Evolutionary conservation across 352 stramenopile species (phyloP).

Genomic region (Albugo candida): DNA sequence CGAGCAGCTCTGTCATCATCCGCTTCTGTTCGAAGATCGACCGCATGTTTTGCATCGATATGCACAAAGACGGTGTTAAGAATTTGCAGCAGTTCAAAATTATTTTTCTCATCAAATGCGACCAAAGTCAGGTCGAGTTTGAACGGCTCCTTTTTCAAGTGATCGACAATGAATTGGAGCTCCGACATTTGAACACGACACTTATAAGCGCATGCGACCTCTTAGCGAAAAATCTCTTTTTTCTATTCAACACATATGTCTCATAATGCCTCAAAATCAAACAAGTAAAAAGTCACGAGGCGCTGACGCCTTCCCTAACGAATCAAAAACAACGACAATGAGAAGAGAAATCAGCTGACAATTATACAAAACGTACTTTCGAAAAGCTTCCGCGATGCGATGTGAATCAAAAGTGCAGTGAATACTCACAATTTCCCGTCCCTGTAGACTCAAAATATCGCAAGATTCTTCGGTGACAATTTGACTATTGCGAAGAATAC

Average conservation of each 20-base stretch:
- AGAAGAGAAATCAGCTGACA: not conserved
- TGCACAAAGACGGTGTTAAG: slow-evolving; percentile 84
- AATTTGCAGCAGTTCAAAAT: slow-evolving; percentile 85
- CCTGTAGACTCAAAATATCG: slow-evolving; percentile 62
- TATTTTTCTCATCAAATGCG: slow-evolving; percentile 88
- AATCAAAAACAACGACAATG: not conserved
- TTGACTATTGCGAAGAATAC: slow-evolving; percentile 73
- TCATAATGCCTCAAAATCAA: not conserved
- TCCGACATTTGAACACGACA: slow-evolving; percentile 52
- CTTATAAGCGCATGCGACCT: no score
- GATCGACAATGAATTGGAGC: slow-evolving; percentile 83
- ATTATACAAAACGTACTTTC: slow-evolving; percentile 34
- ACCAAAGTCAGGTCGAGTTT: slow-evolving; percentile 74
- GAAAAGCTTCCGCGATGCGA: slow-evolving; percentile 62
- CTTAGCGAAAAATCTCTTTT: no score
- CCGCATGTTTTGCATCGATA: slow-evolving; percentile 71
- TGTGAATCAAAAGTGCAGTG: slow-evolving; percentile 79
- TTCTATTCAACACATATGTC: no score
- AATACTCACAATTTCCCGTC: slow-evolving; percentile 57
- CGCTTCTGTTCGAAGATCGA: slow-evolving; percentile 67
- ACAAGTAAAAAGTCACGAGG: not conserved
- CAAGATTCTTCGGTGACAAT: slow-evolving; percentile 73
- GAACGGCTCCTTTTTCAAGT: slow-evolving; percentile 87
- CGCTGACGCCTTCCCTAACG: not conserved
- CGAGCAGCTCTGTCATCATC: slow-evolving; percentile 57